A percentile compares a stretch with the other conserved stretches of the same genome.
These are phyloP conservation scores for Cystofilobasidium capitatum DNA, from an alignment of 768 basidiomycete species.

Conservation along the genomic window DNA sequence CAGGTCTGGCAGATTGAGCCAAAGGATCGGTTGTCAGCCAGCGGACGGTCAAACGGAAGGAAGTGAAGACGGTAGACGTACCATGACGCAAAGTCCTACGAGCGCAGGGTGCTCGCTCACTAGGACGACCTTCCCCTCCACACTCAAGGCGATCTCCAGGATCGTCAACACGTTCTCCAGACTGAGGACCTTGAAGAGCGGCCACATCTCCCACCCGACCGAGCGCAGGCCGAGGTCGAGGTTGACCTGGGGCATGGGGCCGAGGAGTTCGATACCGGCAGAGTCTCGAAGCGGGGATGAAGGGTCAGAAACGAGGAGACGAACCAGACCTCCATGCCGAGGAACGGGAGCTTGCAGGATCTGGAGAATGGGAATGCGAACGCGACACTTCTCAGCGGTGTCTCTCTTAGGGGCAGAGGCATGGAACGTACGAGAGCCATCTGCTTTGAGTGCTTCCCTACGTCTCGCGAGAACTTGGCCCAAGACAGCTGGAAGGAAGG, in stretches of 20 bases:
- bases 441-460: conserved; percentile 58
- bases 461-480: conserved; percentile 55
- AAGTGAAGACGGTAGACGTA: too few species aligned
- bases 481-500: not conserved
- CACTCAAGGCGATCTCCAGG: too few species aligned
- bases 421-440: not conserved
- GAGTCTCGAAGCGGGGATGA: conserved; percentile 49
- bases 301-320: conserved; percentile 54
- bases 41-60: not conserved
- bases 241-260: conserved; percentile 81
- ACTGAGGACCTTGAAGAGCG: conserved; percentile 81
- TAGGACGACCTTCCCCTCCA: too few species aligned
- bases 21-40: conserved; percentile 1
- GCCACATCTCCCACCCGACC: conserved; percentile 92
- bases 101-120: too few species aligned
- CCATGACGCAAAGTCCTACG: too few species aligned
- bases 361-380: too few species aligned
- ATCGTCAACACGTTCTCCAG: too few species aligned
- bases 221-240: conserved; percentile 84
- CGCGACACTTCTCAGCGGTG: too few species aligned
- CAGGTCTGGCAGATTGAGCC: conserved; percentile 69
- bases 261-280: conserved; percentile 65
- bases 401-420: not conserved
- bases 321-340: conserved; percentile 73
- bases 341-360: conserved; percentile 53